Base-by-base conservation (phyloP, 371 early-diverging fungal genomes). In the Zychaea mexicana region DNA sequence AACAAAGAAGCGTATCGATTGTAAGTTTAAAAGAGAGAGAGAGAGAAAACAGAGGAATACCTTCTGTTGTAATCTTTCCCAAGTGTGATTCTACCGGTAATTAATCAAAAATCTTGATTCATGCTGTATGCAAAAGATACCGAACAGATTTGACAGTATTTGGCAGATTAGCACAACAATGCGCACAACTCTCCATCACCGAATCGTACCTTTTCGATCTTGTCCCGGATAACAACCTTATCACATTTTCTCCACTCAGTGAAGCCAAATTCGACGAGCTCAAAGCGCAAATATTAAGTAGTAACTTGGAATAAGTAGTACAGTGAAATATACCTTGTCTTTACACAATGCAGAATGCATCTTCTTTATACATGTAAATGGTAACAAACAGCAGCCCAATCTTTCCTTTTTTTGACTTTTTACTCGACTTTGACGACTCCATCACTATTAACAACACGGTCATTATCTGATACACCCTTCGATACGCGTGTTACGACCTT, bases 111-210 rank as follows among this genome's bases (percentile, higher is more conserved):
- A 2, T 0, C 21, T 17, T 47, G 12, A 12, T 24, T 30, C 10
- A 21, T 33, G 17, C 22, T 53, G 9, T 28, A n/a, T 55, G 30
- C 30, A 26, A 12, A 52, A 84, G 85, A 62, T 88, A 86, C 65
- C 81, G 83, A n/a, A 77, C 82, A 21, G 92, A 95, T 62, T 82
- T 81, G 15, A 71, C 73, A 9, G 73, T 87, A 3, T 95, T 93
- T 78, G 83, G 84, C 24, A 86, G 86, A 63, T 69, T 95, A 36
- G 90, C 95, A 9, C 85, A 88, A 31, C 93, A 95, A 69, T 90
- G 92, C 63, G 92, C 95, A 3, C 88, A 90, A 62, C 77, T 92
- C 6, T 92, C 93, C 1, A 85, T 85, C 19, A 86, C 90, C 3
- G 91, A 92, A 52, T 84, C 86, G 0, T 86, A 84, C 33, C 65